A percentile compares a stretch with the other conserved stretches of the same genome.
These are phyloP conservation scores for Lactifluus subvellereus DNA, from an alignment of 768 basidiomycete genomes.

Conservation along the genomic window DNA sequence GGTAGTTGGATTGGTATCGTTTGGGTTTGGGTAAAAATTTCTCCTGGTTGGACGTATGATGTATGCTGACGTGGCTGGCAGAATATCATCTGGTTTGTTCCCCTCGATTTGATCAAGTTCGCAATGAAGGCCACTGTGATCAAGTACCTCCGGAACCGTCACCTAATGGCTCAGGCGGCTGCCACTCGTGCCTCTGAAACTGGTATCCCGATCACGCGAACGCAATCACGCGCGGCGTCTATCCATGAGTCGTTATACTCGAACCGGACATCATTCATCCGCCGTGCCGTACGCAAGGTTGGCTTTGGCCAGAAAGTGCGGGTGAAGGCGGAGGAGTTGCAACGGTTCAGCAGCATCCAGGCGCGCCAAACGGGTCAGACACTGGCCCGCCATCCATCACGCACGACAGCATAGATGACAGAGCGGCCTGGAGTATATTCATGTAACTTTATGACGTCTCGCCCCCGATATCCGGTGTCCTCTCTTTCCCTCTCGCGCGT, in stretches of 20 bases:
- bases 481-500: not conserved
- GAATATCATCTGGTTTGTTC: slow-evolving; percentile 96
- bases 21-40: slow-evolving; percentile 80
- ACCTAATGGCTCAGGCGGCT: slow-evolving; percentile 33
- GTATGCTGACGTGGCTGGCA: slow-evolving; percentile 30
- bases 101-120: slow-evolving; percentile 94
- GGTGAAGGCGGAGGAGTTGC: slow-evolving; percentile 81
- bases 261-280: slow-evolving; percentile 92
- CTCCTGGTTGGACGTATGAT: not conserved
- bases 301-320: slow-evolving; percentile 78
- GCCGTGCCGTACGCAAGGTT: slow-evolving; percentile 80
- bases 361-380: slow-evolving; percentile 71
- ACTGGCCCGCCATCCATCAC: slow-evolving; percentile 70
- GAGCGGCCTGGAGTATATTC: not conserved
- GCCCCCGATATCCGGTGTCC: slow-evolving; percentile 7
- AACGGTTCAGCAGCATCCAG: slow-evolving; percentile 83
- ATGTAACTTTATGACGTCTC: slow-evolving; percentile 14
- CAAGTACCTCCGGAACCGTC: slow-evolving; percentile 71
- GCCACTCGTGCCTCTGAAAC: slow-evolving; percentile 34
- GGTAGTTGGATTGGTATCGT: slow-evolving; percentile 97
- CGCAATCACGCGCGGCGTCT: slow-evolving; percentile 83
- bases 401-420: slow-evolving; percentile 35
- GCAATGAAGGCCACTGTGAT: slow-evolving; percentile 93
- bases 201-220: slow-evolving; percentile 76
- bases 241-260: slow-evolving; percentile 91